phyloP scores from a whole-genome alignment of 1,139 yeast species.

The Kodamaea alishanica region DNA sequence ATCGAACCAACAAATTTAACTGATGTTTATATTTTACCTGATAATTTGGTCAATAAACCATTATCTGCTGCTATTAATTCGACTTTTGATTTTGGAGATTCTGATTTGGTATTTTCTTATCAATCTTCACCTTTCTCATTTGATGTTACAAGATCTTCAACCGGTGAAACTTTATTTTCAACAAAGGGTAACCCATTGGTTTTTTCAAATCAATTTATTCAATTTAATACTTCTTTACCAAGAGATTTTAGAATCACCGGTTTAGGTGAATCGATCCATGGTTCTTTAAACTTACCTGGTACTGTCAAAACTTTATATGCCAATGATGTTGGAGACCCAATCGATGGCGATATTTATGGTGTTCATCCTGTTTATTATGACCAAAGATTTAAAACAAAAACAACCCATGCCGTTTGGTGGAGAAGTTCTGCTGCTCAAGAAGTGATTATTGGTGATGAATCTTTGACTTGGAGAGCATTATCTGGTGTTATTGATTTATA shows the following conservation, averaged over 20 bases:
- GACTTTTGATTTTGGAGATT: slow-evolving; percentile 12
- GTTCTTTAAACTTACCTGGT: slow-evolving; percentile 25
- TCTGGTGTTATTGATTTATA: slow-evolving; percentile 29
- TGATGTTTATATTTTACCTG: slow-evolving; percentile 25
- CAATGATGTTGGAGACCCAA: slow-evolving; percentile 22
- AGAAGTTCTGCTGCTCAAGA: slow-evolving; percentile 23
- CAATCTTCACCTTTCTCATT: slow-evolving; percentile 23
- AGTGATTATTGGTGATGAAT: slow-evolving; percentile 18
- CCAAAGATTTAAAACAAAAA: slow-evolving; percentile 18
- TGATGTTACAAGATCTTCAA: slow-evolving; percentile 21
- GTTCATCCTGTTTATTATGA: slow-evolving; percentile 24
- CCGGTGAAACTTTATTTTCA: slow-evolving; percentile 24
- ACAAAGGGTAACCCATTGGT: slow-evolving; percentile 30
- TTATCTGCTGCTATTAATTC: slow-evolving; percentile 6
- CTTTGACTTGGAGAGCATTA: slow-evolving; percentile 26
- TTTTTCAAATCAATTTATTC: slow-evolving; percentile 30
- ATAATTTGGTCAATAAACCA: slow-evolving; percentile 21
- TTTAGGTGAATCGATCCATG: slow-evolving; percentile 31
- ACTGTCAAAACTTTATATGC: slow-evolving; percentile 24
- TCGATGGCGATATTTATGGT: slow-evolving; percentile 24
- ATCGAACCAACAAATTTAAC: slow-evolving; percentile 24
- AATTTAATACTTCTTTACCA: slow-evolving; percentile 27
- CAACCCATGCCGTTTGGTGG: slow-evolving; percentile 24
- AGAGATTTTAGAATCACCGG: slow-evolving; percentile 25
- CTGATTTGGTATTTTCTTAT: slow-evolving; percentile 22